Percentiles rank a stretch among this genome's conserved stretches.
These are phyloP conservation scores for Tetragonia tetragonoides DNA, from an alignment of 148 eudicot genomes.

Conservation along the genomic window DNA sequence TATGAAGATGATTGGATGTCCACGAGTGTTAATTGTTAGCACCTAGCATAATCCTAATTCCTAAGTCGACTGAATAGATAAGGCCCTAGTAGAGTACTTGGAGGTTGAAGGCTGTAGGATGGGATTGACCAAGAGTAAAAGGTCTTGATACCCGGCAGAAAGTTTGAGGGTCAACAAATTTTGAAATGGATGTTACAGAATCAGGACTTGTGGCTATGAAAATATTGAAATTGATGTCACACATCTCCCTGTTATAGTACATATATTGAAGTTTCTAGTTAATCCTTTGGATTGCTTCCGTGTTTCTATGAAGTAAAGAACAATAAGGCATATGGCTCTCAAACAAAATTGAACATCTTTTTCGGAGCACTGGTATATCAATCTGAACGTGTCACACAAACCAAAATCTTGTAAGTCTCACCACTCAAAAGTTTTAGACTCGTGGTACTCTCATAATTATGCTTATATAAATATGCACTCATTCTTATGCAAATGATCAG, in stretches of 20 bases:
- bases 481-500: neutral
- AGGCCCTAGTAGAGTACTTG: no score
- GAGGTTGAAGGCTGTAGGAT: no score
- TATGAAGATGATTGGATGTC: no score
- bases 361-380: slow-evolving; percentile 97
- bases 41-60: no score
- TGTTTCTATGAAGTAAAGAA: slow-evolving; percentile 89
- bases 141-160: no score
- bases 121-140: no score
- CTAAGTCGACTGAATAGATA: no score
- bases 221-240: slow-evolving; percentile 4
- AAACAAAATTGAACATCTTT: slow-evolving; percentile 72
- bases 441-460: slow-evolving; percentile 56
- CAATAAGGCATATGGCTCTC: slow-evolving; percentile 91
- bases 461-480: neutral
- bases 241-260: neutral
- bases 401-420: slow-evolving; percentile 66
- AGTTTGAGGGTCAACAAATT: no score
- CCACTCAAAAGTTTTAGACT: slow-evolving; percentile 73
- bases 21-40: neutral
- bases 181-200: neutral
- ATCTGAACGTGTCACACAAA: slow-evolving; percentile 81
- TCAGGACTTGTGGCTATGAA: neutral
- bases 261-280: neutral
- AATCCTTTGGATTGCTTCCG: slow-evolving; percentile 18